phyloP scores from a whole-genome alignment of 495 filamentous ascomycete genomes.

The Aspergillus nanangensis region DNA sequence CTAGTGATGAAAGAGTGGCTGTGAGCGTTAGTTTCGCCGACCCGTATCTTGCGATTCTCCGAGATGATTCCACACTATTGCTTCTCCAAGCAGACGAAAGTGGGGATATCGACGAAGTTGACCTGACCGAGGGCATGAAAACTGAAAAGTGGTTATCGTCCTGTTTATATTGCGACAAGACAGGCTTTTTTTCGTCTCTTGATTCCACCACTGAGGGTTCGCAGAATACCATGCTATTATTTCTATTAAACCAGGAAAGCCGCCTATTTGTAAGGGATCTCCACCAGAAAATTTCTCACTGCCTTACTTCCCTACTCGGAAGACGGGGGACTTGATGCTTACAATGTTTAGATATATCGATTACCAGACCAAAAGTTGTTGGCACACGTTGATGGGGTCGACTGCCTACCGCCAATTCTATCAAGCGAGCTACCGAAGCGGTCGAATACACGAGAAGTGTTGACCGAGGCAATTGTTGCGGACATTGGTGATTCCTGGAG shows the following conservation, averaged over 20 bases:
- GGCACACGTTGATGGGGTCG: slow-evolving; percentile 55
- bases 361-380: slow-evolving; percentile 35
- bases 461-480: slow-evolving; percentile 75
- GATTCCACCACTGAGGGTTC: slow-evolving; percentile 34
- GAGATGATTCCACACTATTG: slow-evolving; percentile 73
- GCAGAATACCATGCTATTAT: slow-evolving; percentile 61
- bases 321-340: background rate
- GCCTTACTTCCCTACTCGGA: background rate
- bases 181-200: slow-evolving; percentile 49
- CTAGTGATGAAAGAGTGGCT: slow-evolving; percentile 69
- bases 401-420: slow-evolving; percentile 72
- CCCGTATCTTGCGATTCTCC: slow-evolving; percentile 79
- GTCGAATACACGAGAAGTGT: slow-evolving; percentile 61
- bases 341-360: slow-evolving; percentile 32
- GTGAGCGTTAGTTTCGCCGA: slow-evolving; percentile 81
- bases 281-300: background rate
- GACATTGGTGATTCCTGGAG: slow-evolving; percentile 73
- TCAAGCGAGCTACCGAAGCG: slow-evolving; percentile 67
- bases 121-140: slow-evolving; percentile 49
- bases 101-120: slow-evolving; percentile 82
- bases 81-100: slow-evolving; percentile 71
- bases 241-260: slow-evolving; percentile 65
- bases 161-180: slow-evolving; percentile 69
- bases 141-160: slow-evolving; percentile 71
- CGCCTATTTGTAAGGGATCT: slow-evolving; percentile 75